Evolutionary conservation across 2,329 filamentous ascomycete species (phyloP), one percentile per base, ranked within the genome.

Genomic region (Penicillium fuscoglaucum): DNA sequence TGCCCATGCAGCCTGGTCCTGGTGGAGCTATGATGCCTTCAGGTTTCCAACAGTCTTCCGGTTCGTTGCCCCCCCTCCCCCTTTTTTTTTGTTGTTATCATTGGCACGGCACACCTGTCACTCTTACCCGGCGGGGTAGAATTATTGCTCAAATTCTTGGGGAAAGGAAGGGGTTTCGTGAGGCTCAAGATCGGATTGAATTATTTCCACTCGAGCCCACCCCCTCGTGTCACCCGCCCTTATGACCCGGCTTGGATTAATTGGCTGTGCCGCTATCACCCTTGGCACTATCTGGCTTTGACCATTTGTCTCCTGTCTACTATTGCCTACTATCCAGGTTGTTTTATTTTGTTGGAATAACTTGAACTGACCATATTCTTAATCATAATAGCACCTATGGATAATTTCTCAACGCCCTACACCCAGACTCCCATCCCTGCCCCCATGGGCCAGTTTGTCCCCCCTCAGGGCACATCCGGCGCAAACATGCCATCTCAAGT

Each of bases 21-120:
- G 68, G 71, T 66, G 73, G 73, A 70, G 68, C 69, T 64, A 74
- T 76, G 71, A 75, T 76, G 67, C 69, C 74, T 44, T 62, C 68
- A 31, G 69, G 70, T 28, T 75, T 72, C 55, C 72, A 73, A 46
- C 72, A 73, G 46, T 67, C 69, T 33, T 67, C 70, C 56, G 73
- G 73, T 75, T 72, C 63, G 73, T 71, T 54, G 31, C 15, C 44
- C 46, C 33, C 31, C 17, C 15, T 31, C 37, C 40, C 39, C 40
- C 3, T 31, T 52, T 62, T 56, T 57, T 28, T 49, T 62, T 47
- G 49, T 31, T 58, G 26, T 61, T 64, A 39, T 53, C 50, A 52
- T 61, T 63, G 51, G 52, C 57, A 46, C 37, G 31, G 47, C 39
- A 41, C 50, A 56, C 46, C 57, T 53, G 50, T 56, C 54, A 55